phyloP scores from a whole-genome alignment of 345 rosid species.

The Sonneratia alba region DNA sequence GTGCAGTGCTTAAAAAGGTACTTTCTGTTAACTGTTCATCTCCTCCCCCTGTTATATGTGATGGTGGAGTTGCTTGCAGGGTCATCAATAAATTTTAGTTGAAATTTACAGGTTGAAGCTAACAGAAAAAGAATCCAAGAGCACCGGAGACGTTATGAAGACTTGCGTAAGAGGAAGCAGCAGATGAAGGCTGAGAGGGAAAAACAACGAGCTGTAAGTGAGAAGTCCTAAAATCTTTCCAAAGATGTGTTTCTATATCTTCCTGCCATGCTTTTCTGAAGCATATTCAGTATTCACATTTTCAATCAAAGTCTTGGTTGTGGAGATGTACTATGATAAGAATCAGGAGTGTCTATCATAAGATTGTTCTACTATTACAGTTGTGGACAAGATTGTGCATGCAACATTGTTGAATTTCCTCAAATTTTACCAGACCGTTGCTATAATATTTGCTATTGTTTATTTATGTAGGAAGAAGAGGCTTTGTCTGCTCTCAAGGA shows the following conservation, averaged over 20 bases:
- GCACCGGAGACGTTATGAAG: slow-evolving; percentile 65
- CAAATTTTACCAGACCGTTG: neutral
- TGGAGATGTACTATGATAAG: neutral
- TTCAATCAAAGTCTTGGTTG: neutral
- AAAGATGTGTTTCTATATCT: neutral
- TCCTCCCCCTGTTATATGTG: neutral
- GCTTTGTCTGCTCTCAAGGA: slow-evolving; percentile 55
- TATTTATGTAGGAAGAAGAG: slow-evolving; percentile 41
- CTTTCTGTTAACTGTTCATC: neutral
- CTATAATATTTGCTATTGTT: slow-evolving; percentile 3
- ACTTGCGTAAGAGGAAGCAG: slow-evolving; percentile 55
- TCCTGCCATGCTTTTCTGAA: neutral
- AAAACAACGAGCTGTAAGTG: slow-evolving; percentile 29
- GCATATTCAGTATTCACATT: neutral
- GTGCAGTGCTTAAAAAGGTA: slow-evolving; percentile 61
- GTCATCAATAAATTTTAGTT: slow-evolving; percentile 6
- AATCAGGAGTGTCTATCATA: neutral
- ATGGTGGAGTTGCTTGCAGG: neutral
- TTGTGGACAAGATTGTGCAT: neutral
- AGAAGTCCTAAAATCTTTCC: neutral
- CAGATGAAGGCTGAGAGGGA: slow-evolving; percentile 38
- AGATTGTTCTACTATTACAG: neutral
- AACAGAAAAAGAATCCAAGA: slow-evolving; percentile 64
- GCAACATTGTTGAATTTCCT: no score
- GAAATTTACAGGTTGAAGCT: slow-evolving; percentile 58